Evolutionary conservation across 805 yeast species (phyloP), one percentile per base, ranked within the genome.

Genomic region (Danielia oregonensis): DNA sequence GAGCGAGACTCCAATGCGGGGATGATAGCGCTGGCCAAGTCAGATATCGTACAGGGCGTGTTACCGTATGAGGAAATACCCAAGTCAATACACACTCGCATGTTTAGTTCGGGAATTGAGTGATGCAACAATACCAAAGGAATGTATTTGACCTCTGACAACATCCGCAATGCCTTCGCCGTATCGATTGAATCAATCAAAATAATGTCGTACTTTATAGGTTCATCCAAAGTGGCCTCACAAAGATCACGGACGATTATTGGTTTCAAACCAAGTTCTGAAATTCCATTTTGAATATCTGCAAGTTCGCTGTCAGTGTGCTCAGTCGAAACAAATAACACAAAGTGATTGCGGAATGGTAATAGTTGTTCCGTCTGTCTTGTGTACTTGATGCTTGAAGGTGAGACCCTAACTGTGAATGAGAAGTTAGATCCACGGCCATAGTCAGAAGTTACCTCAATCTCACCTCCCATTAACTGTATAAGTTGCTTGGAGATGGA

Each of bases 401-500:
- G 86, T 4, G 85, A 70, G n/a, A 86, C 87, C 31, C 82, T 72
- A 15, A 86, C 76, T 0, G 95, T 84, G 60, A 86, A 86, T 59
- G 78, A 82, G 57, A 86, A 86, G 51, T 82, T 80, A 2, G 94
- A 84, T 2, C 96, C 96, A 49, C 74, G 68, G 17, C 91, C 93
- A 52, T 79, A 84, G 40, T 72, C 73, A 0, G 94, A 84, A 15
- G 85, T 76, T 17, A 87, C 95, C 95, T 95, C 86, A 42, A 86
- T 86, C 44, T 83, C 91, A 55, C 95, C 96, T 27, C 95, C 95
- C 95, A 87, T 86, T 44, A 86, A 70, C 51, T 85, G 89, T 52
- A 87, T 86, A 48, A 86, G 71, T 50, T 86, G 87, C 57, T 85
- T 86, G 7, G 95, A 87, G 57, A 86, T 86, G 3, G 94, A 84